Evolutionary conservation across 2,329 filamentous ascomycete genomes (phyloP).

Genomic region (Podosphaera fusca): DNA sequence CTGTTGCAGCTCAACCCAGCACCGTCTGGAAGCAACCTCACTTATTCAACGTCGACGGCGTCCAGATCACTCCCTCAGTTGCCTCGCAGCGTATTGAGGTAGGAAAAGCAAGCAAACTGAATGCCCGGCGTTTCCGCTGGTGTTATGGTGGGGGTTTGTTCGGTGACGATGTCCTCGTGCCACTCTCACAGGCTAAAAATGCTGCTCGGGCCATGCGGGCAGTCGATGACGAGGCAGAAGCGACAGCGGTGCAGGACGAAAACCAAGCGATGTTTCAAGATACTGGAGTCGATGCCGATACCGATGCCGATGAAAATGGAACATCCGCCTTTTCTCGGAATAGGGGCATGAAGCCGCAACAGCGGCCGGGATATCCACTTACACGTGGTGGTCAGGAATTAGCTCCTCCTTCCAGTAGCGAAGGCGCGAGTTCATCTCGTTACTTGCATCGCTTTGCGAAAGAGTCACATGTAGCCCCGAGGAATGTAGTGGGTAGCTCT

Average conservation of each 20-base stretch:
- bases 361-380: too few relatives aligned
- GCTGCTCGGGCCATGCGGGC: not conserved
- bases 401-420: too few relatives aligned
- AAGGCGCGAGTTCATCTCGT: too few relatives aligned
- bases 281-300: not conserved
- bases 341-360: too few relatives aligned
- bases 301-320: not conserved
- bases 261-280: not conserved
- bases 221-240: not conserved
- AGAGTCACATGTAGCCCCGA: too few relatives aligned
- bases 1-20: constrained; percentile 3
- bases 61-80: constrained; percentile 35
- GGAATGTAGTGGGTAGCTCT: too few relatives aligned
- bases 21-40: constrained; percentile 2
- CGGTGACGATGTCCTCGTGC: not conserved
- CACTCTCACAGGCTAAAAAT: not conserved
- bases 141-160: not conserved
- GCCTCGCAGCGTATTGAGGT: constrained; percentile 25
- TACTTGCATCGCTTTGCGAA: too few relatives aligned
- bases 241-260: not conserved
- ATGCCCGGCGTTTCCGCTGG: constrained; percentile 7
- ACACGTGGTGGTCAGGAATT: too few relatives aligned
- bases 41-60: constrained; percentile 26
- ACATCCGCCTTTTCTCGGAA: too few relatives aligned
- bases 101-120: constrained; percentile 9